Evolutionary conservation across 169 alveolate genomes (phyloP), one percentile per base, ranked within the genome.

Genomic region (Cryptosporidium sp.): DNA sequence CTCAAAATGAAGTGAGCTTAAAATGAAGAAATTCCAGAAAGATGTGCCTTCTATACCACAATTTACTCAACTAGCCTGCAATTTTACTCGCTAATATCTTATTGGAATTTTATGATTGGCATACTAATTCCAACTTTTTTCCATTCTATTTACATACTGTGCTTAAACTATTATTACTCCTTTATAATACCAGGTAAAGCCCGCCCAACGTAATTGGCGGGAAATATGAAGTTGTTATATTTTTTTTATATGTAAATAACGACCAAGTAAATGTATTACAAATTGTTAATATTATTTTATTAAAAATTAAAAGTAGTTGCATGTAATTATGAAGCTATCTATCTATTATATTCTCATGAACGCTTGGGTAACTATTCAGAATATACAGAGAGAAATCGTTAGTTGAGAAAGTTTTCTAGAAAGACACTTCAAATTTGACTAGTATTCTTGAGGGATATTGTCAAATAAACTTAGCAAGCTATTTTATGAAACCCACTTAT

Each of bases 131-230:
- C 67, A 48, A 16, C 21, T 16, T 9, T 55, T 23, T 55, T 55
- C 10, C 3, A 41, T 55, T 55, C 23, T n/a, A 26, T 55, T 23
- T n/a, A 23, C 37, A n/a, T 55, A 55, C 29, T n/a, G 18, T 55
- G 29, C 18, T 14, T 23, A 55, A 16, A 55, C 23, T 48, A 41
- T 41, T n/a, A 55, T 55, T 55, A n/a, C 26, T 55, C 35, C 29
- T 5, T 55, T 26, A 55, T 51, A 55, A 23, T 55, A 21, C 3
- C 21, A 9, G 48, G 48, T 8, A n/a, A 18, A 31, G 50, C 71
- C 71, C 71, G 71, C 71, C 29, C 18, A 65, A 65, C 71, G 71
- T 65, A 65, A 3, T 35, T 35, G 48, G 71, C 71, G 71, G 71
- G 52, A 65, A 65, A 0, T 1, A 8, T 65, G 71, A 65, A 65